Conservation (phyloP, 73 alveolate genomes). For the Breviolum minutum region DNA sequence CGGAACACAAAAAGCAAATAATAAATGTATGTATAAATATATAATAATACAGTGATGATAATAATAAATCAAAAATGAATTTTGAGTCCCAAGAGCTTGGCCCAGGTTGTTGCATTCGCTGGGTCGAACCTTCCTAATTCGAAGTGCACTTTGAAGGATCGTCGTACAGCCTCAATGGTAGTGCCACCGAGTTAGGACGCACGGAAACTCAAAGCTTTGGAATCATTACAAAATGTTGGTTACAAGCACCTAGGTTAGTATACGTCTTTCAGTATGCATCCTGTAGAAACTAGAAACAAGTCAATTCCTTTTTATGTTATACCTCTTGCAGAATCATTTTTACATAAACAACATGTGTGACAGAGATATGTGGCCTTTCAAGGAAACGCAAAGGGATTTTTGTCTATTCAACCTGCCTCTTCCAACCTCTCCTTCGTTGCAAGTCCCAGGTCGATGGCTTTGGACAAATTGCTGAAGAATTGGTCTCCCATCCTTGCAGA, state of each 20-base stretch:
- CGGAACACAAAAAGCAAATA: background rate
- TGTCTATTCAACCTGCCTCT: constrained; percentile 9
- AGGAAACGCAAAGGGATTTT: background rate
- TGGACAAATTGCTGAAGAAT: constrained; percentile 52
- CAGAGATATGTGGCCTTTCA: too few species aligned
- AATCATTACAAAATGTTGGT: too few species aligned
- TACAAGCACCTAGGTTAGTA: too few species aligned
- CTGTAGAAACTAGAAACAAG: too few species aligned
- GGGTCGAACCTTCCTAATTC: constrained; percentile 75
- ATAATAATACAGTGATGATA: background rate
- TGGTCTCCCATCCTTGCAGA: constrained; percentile 68
- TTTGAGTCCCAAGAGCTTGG: background rate
- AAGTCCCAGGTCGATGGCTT: constrained; percentile 78
- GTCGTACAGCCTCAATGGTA: constrained; percentile 51
- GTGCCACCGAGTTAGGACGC: background rate
- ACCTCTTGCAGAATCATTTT: background rate
- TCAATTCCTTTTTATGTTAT: too few species aligned
- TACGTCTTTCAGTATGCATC: too few species aligned
- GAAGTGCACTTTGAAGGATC: constrained; percentile 74
- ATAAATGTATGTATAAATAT: background rate
- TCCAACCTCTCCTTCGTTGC: constrained; percentile 66
- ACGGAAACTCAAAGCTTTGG: too few species aligned
- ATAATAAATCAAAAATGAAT: too few species aligned
- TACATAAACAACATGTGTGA: too few species aligned
- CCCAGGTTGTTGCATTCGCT: constrained; percentile 52